These are phyloP conservation scores for Macrolepiota fuliginosa DNA, from an alignment of 768 basidiomycete genomes.

Conservation along the genomic window DNA sequence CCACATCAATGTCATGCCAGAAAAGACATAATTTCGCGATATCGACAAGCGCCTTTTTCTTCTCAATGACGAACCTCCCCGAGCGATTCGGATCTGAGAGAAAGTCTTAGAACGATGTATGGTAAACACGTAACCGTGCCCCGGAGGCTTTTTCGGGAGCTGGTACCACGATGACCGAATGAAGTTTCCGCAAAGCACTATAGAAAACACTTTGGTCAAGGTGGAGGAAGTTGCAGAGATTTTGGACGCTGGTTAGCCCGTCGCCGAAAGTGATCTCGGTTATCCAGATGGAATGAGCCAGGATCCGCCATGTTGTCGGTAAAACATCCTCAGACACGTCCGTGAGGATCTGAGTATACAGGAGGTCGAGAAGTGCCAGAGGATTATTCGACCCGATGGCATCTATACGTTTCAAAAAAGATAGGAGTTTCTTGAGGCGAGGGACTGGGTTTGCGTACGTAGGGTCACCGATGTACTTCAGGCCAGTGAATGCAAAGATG, in stretches of 20 bases:
- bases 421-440: not conserved
- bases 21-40: not conserved
- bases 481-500: not conserved
- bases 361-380: no score
- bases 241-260: not conserved
- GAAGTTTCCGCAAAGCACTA: no score
- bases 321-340: no score
- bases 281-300: no score
- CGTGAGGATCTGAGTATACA: no score
- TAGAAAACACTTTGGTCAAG: no score
- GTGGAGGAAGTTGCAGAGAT: no score
- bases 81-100: conserved; percentile 2
- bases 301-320: not conserved
- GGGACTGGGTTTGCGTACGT: not conserved
- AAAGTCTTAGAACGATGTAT: not conserved
- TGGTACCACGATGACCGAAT: not conserved
- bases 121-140: not conserved
- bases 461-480: no score
- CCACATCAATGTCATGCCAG: no score
- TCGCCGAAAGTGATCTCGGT: not conserved
- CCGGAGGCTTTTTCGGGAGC: not conserved
- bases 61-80: not conserved
- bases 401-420: no score
- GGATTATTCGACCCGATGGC: no score
- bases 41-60: not conserved